phyloP scores from a whole-genome alignment of 306 rosid species.

The Rubus parviflorus region DNA sequence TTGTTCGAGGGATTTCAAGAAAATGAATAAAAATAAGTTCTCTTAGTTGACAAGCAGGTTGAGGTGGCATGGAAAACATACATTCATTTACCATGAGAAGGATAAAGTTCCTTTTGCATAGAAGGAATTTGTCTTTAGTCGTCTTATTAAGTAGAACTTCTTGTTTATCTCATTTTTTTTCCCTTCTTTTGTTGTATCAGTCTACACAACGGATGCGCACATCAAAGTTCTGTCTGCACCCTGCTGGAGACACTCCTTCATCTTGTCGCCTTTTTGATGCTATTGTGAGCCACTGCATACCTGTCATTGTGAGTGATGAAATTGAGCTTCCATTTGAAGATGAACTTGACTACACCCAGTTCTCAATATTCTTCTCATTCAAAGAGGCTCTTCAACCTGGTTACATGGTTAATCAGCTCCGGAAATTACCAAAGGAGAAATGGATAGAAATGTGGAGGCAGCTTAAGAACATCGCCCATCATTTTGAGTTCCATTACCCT shows the following conservation, averaged over 20 bases:
- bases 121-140: constrained; percentile 5
- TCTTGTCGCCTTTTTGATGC: constrained; percentile 98
- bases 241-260: constrained; percentile 98
- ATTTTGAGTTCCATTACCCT: constrained; percentile 89
- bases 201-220: constrained; percentile 84
- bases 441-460: constrained; percentile 92
- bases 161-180: constrained; percentile 15
- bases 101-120: constrained; percentile 12
- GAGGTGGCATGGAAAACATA: background rate
- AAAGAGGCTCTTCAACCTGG: constrained; percentile 85
- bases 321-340: constrained; percentile 98
- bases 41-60: background rate
- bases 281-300: constrained; percentile 93
- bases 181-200: constrained; percentile 44
- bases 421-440: constrained; percentile 64
- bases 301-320: constrained; percentile 91
- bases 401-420: constrained; percentile 71
- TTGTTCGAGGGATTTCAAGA: constrained; percentile 17
- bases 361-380: constrained; percentile 85
- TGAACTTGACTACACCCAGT: constrained; percentile 76
- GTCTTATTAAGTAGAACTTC: background rate
- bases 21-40: background rate
- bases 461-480: constrained; percentile 68
- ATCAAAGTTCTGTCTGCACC: constrained; percentile 93
- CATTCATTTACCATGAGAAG: background rate